Percentiles rank a stretch among this genome's conserved stretches.
These are phyloP conservation scores for Aspergillus hortae DNA, from an alignment of 2,329 filamentous ascomycete species.

Conservation along the genomic window DNA sequence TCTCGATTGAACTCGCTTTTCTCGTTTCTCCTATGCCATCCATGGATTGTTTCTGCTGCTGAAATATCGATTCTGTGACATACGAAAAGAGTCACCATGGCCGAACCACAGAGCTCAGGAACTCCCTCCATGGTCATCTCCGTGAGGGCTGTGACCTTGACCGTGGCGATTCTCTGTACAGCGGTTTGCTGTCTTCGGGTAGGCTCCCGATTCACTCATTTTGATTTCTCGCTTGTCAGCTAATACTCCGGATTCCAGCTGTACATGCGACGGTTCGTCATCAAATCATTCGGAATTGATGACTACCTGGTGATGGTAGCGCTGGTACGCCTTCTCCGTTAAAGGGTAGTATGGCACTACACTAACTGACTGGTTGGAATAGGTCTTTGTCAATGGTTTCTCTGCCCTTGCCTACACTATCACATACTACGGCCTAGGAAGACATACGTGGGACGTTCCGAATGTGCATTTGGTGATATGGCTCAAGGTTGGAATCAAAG, in stretches of 20 bases:
- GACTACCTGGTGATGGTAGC: conserved; percentile 14
- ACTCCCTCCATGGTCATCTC: conserved; percentile 1
- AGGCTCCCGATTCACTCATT: background rate
- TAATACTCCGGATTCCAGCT: conserved; percentile 1
- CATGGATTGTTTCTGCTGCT: too few relatives aligned
- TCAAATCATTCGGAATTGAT: conserved; percentile 12
- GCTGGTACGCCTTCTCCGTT: conserved; percentile 5
- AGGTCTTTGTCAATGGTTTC: conserved; percentile 11
- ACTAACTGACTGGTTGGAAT: too few relatives aligned
- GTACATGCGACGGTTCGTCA: conserved; percentile 14
- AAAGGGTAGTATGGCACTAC: background rate
- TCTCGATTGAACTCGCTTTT: too few relatives aligned
- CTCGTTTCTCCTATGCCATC: too few relatives aligned
- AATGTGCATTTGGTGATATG: conserved; percentile 6
- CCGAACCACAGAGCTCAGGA: background rate
- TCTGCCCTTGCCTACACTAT: conserved; percentile 12
- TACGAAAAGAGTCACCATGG: background rate
- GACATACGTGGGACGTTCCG: conserved; percentile 5
- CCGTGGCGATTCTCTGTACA: conserved; percentile 3
- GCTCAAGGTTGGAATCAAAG: conserved; percentile 5
- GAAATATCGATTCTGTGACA: too few relatives aligned
- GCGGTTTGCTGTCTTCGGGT: conserved; percentile 5
- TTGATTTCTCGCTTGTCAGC: background rate
- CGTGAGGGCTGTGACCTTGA: conserved; percentile 1
- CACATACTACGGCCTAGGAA: conserved; percentile 14